Conservation (phyloP, 106 monocot species). For the Phalaenopsis equestris region DNA sequence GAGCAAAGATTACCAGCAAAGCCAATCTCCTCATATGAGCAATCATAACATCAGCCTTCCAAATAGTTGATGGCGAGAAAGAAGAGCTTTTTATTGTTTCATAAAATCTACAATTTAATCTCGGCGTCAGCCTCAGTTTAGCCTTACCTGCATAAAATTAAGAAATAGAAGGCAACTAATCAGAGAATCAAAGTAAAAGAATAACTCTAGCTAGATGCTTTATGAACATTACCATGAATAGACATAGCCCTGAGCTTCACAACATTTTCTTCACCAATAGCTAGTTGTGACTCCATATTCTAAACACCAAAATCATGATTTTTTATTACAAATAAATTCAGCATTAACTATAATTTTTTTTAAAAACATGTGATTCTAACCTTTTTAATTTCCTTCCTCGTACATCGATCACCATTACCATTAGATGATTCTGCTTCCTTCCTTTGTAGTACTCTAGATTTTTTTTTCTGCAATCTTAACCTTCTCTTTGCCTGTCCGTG, state of each 20-base stretch:
- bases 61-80: not conserved
- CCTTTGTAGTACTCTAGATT: not conserved
- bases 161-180: not conserved
- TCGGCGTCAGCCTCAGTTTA: not conserved
- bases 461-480: slow-evolving; percentile 4
- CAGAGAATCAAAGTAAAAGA: not conserved
- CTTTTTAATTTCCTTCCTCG: slow-evolving; percentile 1
- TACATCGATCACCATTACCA: not conserved
- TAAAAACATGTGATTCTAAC: not conserved
- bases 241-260: not conserved
- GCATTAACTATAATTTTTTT: not conserved
- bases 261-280: not conserved
- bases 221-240: not conserved
- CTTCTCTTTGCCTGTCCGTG: slow-evolving; percentile 7
- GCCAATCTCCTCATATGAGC: slow-evolving; percentile 3
- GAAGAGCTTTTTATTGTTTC: not conserved
- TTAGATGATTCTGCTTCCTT: not conserved
- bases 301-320: slow-evolving; percentile 3
- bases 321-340: not conserved
- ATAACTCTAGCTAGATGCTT: not conserved
- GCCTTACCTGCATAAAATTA: not conserved
- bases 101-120: not conserved
- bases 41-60: not conserved
- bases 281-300: not conserved
- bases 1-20: not conserved